Evolutionary conservation across 1,284 basidiomycete species (phyloP), one percentile per base, ranked within the genome.

Genomic region (Inonotus obliquus): DNA sequence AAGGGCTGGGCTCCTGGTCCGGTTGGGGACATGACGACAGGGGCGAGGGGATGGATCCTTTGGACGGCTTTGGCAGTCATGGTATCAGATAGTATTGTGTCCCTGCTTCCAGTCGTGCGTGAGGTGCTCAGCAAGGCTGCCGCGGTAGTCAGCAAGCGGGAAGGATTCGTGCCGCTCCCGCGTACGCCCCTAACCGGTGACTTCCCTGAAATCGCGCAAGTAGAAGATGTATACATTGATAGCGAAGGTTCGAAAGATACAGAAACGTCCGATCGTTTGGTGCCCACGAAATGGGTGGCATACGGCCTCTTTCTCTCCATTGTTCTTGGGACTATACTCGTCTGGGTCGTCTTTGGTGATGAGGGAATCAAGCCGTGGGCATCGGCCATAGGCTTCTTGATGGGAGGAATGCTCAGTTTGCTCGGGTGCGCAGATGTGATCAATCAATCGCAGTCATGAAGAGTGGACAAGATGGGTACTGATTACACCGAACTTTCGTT

Each of bases 61-160:
- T 98, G 96, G 96, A 84, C 91, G 19, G 91, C 94, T 1, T 80
- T 98, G 49, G 95, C 96, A 0, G 92, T 98, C 70, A 98, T 98
- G 96, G 89, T 85, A 70, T 85, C 92, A 41, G 96, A 98, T 75
- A 91, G 89, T 60, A 72, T 97, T 63, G 81, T 98, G 19, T 94
- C 93, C 11, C 83, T 97, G 21, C 66, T 92, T 25, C 92, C 93
- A 21, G 83, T 93, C 61, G 74, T 81, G 19, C 72, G 77, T 44
- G 83, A 85, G 41, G 84, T 81, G 61, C 60, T 83, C 39, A 63
- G 66, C 57, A 82, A 83, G 63, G 13, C 54, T 80, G 19, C 66
- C 68, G 37, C 27, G 17, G 41, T 48, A 23, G 45, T 59, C 14
- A 39, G 27, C 37, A 61, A 59, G 25, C 45, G 54, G 32, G 35